These are phyloP conservation scores for Neurospora tetrasperma DNA, from an alignment of 495 filamentous ascomycete genomes.

Conservation along the genomic window DNA sequence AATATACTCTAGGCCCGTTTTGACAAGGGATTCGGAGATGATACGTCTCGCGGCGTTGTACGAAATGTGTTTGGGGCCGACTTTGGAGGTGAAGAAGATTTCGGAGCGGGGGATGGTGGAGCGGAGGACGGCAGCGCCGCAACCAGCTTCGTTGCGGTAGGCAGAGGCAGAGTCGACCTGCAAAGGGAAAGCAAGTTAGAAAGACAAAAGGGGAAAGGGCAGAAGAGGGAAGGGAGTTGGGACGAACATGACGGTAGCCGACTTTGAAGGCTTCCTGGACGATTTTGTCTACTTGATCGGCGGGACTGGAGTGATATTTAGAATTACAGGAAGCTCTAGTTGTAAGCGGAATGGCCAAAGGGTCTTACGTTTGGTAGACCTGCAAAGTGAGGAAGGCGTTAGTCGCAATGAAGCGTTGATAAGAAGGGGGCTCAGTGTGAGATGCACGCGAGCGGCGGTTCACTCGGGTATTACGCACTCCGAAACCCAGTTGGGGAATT, in stretches of 20 bases:
- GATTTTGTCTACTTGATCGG: constrained; percentile 35
- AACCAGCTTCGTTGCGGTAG: constrained; percentile 62
- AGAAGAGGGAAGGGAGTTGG: neutral
- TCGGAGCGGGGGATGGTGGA: constrained; percentile 47
- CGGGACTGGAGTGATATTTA: constrained; percentile 24
- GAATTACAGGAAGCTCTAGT: constrained; percentile 27
- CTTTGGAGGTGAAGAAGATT: constrained; percentile 67
- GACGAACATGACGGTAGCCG: constrained; percentile 62
- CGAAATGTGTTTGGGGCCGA: constrained; percentile 30
- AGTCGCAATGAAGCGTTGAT: neutral
- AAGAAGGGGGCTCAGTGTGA: neutral
- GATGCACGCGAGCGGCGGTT: neutral
- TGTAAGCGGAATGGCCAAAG: constrained; percentile 1
- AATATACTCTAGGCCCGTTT: constrained; percentile 48
- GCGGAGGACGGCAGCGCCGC: constrained; percentile 48
- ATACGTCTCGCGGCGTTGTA: constrained; percentile 42
- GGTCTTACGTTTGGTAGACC: constrained; percentile 62
- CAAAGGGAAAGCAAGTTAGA: neutral
- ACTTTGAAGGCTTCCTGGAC: constrained; percentile 51
- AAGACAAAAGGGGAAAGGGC: neutral
- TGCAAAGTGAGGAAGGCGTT: constrained; percentile 17
- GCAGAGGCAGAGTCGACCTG: constrained; percentile 61
- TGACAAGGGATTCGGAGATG: constrained; percentile 40
- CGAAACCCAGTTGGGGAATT: constrained; percentile 66
- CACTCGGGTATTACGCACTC: constrained; percentile 39